Conservation (phyloP, 805 yeast species). For the Diddensiella santjacobensis region DNA sequence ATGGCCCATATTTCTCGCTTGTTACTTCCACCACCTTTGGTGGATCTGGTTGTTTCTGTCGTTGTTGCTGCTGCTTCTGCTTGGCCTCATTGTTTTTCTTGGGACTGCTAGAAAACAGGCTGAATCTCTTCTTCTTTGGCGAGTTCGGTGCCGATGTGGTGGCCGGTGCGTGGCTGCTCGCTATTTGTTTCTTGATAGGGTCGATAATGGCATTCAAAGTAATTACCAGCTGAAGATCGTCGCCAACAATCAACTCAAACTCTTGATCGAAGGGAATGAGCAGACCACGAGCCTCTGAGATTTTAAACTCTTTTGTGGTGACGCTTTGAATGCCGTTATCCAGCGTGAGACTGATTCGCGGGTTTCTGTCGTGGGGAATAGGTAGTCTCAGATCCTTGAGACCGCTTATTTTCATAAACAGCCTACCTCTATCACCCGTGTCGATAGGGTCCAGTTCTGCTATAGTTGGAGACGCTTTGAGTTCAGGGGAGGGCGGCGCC, state of each 20-base stretch:
- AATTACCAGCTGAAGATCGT: conserved; percentile 57
- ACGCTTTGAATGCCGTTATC: conserved; percentile 81
- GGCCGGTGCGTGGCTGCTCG: background rate
- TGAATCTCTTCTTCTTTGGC: conserved; percentile 21
- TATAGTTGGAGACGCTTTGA: conserved; percentile 15
- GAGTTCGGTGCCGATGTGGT: conserved; percentile 11
- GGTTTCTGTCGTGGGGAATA: conserved; percentile 37
- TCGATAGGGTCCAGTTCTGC: conserved; percentile 22
- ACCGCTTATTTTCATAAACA: conserved; percentile 25
- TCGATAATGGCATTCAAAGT: conserved; percentile 56
- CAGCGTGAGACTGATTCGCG: conserved; percentile 45
- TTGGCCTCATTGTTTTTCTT: conserved; percentile 10
- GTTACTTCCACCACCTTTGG: conserved; percentile 7
- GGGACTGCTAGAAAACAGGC: conserved; percentile 17
- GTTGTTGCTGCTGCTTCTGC: background rate
- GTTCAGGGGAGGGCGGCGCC: conserved; percentile 12
- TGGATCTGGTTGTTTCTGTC: conserved; percentile 1
- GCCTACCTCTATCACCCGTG: conserved; percentile 23
- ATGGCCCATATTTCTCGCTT: conserved; percentile 2
- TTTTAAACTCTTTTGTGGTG: conserved; percentile 50
- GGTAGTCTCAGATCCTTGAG: conserved; percentile 41
- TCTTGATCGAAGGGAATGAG: conserved; percentile 54
- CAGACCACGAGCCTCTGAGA: conserved; percentile 24
- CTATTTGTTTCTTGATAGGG: conserved; percentile 5
- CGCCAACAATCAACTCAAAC: conserved; percentile 68